Conservation (phyloP, 2,329 filamentous ascomycete species). For the Drechmeria coniospora region DNA sequence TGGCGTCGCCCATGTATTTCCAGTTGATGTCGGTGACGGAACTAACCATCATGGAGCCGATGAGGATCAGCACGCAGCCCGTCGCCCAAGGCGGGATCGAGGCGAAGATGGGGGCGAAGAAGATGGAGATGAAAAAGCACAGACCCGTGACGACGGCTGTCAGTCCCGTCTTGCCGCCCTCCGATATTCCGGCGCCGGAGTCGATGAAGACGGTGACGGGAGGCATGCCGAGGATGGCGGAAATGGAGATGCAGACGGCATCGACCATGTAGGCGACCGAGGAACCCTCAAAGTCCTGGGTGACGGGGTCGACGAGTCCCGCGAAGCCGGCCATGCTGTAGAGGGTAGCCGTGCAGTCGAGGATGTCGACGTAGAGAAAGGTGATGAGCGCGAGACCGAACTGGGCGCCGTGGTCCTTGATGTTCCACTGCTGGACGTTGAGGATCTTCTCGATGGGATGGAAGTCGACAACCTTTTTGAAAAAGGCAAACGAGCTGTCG, state of each 20-base stretch:
- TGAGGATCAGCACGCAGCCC: slow-evolving; percentile 72
- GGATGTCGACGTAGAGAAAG: slow-evolving; percentile 80
- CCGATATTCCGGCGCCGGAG: slow-evolving; percentile 78
- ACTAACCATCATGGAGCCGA: slow-evolving; percentile 76
- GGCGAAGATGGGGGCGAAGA: slow-evolving; percentile 83
- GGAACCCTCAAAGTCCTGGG: slow-evolving; percentile 77
- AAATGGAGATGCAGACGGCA: slow-evolving; percentile 63
- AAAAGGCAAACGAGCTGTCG: slow-evolving; percentile 64
- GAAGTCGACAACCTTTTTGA: slow-evolving; percentile 76
- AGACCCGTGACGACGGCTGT: slow-evolving; percentile 65
- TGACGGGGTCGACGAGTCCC: slow-evolving; percentile 63
- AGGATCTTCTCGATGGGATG: slow-evolving; percentile 58
- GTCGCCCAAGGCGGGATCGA: slow-evolving; percentile 84
- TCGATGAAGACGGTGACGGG: slow-evolving; percentile 81
- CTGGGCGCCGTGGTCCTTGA: slow-evolving; percentile 52
- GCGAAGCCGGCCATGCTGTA: slow-evolving; percentile 84
- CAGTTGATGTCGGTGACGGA: slow-evolving; percentile 77
- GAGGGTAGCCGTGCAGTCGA: slow-evolving; percentile 72
- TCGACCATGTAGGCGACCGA: slow-evolving; percentile 75
- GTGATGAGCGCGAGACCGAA: slow-evolving; percentile 77
- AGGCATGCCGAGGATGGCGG: slow-evolving; percentile 59
- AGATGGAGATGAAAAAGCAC: slow-evolving; percentile 75
- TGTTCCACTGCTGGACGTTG: slow-evolving; percentile 58
- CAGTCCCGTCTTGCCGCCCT: slow-evolving; percentile 74
- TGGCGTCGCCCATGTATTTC: slow-evolving; percentile 68